A percentile compares a stretch with the other conserved stretches of the same genome.
Evolutionary conservation across 2,329 filamentous ascomycete genomes (phyloP).

Genomic region (Cyclaneusma minus): DNA sequence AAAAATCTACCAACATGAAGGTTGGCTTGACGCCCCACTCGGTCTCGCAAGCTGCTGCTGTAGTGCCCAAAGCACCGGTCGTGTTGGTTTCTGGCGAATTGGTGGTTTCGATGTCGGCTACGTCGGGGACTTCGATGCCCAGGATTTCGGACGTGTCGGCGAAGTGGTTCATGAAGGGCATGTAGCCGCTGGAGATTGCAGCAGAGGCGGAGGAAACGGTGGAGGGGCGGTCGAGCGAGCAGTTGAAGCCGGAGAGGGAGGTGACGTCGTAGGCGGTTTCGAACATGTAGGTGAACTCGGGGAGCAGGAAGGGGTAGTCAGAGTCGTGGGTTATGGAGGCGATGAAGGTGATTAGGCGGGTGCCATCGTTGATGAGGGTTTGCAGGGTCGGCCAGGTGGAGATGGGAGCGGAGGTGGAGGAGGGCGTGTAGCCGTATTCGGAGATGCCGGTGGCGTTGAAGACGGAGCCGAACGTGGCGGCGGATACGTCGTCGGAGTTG

Average conservation of each 20-base stretch:
- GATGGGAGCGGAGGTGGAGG: conserved; percentile 24
- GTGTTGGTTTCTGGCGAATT: conserved; percentile 43
- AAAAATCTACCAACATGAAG: conserved; percentile 70
- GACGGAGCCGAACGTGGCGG: conserved; percentile 32
- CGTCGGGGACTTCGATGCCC: conserved; percentile 44
- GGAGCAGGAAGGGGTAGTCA: conserved; percentile 39
- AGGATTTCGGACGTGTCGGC: conserved; percentile 41
- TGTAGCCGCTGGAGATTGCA: conserved; percentile 40
- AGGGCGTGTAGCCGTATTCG: conserved; percentile 42
- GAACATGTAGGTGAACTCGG: conserved; percentile 53
- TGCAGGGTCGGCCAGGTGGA: conserved; percentile 57
- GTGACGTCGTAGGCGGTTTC: conserved; percentile 57
- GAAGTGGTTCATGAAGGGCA: conserved; percentile 74
- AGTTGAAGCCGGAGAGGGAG: conserved; percentile 50
- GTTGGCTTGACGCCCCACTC: conserved; percentile 50
- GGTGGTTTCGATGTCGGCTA: conserved; percentile 42
- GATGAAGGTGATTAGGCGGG: conserved; percentile 54
- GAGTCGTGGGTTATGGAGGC: conserved; percentile 31
- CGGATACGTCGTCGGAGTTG: conserved; percentile 40
- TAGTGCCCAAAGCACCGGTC: conserved; percentile 36
- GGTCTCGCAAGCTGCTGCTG: conserved; percentile 34
- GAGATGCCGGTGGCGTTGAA: conserved; percentile 37
- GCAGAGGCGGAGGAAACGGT: conserved; percentile 28
- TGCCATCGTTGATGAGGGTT: conserved; percentile 46
- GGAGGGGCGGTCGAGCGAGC: conserved; percentile 50